These are phyloP conservation scores for Plasmodium falciparum DNA, from an alignment of 169 alveolate genomes.

Conservation along the genomic window DNA sequence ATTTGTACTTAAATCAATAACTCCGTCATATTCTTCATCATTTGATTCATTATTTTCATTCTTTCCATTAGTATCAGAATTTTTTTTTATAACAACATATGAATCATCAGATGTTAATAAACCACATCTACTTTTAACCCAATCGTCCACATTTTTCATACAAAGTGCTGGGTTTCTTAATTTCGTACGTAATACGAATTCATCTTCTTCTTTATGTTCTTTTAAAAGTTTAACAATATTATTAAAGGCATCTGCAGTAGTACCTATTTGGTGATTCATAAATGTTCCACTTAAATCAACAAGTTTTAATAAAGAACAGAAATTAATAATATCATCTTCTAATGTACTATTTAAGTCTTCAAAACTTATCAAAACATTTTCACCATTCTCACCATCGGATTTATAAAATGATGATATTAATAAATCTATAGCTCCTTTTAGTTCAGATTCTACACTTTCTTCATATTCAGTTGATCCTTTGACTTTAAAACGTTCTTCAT, in stretches of 20 bases:
- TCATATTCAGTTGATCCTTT: neutral
- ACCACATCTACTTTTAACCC: constrained; percentile 15
- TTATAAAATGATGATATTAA: neutral
- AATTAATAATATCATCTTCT: neutral
- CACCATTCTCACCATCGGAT: neutral
- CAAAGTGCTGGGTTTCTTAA: constrained; percentile 14
- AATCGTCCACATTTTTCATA: constrained; percentile 6
- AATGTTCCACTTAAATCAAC: constrained; percentile 13
- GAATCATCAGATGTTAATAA: neutral
- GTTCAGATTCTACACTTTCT: neutral
- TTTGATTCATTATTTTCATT: neutral
- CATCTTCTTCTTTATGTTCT: neutral
- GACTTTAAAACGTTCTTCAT: neutral
- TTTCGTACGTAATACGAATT: neutral
- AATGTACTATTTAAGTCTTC: neutral
- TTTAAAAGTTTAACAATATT: neutral
- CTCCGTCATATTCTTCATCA: neutral
- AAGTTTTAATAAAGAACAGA: constrained; percentile 4
- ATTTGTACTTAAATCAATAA: neutral
- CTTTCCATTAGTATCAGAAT: neutral
- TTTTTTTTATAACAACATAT: neutral
- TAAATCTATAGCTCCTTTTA: neutral
- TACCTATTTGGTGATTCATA: constrained; percentile 4
- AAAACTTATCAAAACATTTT: neutral
- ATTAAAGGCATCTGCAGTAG: neutral